Base-by-base conservation (phyloP, 2,329 filamentous ascomycete genomes). In the Colletotrichum coccodes region DNA sequence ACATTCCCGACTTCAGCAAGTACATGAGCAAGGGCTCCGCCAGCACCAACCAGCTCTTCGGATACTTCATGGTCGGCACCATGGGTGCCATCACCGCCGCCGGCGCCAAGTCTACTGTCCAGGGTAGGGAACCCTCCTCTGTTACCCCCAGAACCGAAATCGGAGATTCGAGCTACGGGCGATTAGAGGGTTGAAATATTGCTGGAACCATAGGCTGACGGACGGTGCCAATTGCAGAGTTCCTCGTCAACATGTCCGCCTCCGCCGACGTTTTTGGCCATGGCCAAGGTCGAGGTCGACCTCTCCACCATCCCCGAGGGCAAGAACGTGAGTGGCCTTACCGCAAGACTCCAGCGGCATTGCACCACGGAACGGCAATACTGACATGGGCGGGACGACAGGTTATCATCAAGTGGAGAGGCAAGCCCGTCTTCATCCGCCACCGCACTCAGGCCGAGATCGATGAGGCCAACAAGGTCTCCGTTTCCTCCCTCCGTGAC, bases 351-450 rank as follows among this genome's bases (percentile, higher is more conserved):
- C 16, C 6, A 26, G 14, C 3, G 28, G 30, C 2, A 1, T 12
- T 14, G 6, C 9, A 3, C 6, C 16, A 11, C 21, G 11, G 16
- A 32, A 56, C 32, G 23, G 18, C 1, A 2, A 11, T 52, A 44
- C 66, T 71, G 58, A 70, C 26, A 42, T 34, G 12, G n/a, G 1
- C n/a, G 21, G 60, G n/a, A 18, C 16, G 7, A 32, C 78, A 95
- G 92, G 92, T 99, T 82, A 97, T 99, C 83, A 97, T 99, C 89
- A 99, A 99, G 88, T 99, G 96, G 96, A 93, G 96, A 88, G 96
- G 96, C 83, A 99, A 99, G 93, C 96, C 96, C 83, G 94, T 99
- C 82, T 99, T 99, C 89, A 94, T 99, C 90, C 95, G 96, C 83
- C 96, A 99, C 92, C 94, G 96, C 80, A 99, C 96, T 76, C 85